A percentile compares a stretch with the other conserved stretches of the same genome.
Conservation (phyloP, 2,329 filamentous ascomycete species). For the Drechslerella dactyloides region DNA sequence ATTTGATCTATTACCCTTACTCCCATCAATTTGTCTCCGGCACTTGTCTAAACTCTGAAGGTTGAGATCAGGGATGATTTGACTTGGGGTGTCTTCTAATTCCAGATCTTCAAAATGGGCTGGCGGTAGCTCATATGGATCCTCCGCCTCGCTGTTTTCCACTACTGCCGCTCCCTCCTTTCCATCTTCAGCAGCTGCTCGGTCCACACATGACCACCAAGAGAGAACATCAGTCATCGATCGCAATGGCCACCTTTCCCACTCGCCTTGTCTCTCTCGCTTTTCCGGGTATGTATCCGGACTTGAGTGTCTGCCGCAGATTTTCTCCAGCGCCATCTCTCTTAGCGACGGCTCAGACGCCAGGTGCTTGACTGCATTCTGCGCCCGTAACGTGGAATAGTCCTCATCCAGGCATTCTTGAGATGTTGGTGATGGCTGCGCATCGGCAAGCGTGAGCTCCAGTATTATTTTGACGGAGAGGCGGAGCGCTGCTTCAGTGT, state of each 20-base stretch:
- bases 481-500: conserved; percentile 27
- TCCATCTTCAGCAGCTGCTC: neutral
- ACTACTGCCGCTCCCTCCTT: no score
- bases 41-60: neutral
- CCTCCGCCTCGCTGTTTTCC: neutral
- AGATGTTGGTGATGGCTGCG: neutral
- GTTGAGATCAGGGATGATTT: neutral
- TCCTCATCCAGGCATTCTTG: conserved; percentile 12
- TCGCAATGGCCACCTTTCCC: conserved; percentile 29
- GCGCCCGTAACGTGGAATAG: conserved; percentile 8
- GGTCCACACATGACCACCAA: conserved; percentile 19
- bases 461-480: conserved; percentile 26
- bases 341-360: conserved; percentile 12
- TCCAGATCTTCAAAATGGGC: neutral
- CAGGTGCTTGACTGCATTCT: conserved; percentile 20
- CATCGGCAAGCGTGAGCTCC: conserved; percentile 12
- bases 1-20: no score
- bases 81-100: neutral
- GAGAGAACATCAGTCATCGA: conserved; percentile 29
- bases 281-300: conserved; percentile 33
- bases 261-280: conserved; percentile 36
- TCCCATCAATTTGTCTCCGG: no score
- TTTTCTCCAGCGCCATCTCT: neutral
- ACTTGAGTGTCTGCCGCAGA: neutral
- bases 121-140: neutral